phyloP scores from a whole-genome alignment of 1,284 basidiomycete species.

The Apiotrichum montevideense region DNA sequence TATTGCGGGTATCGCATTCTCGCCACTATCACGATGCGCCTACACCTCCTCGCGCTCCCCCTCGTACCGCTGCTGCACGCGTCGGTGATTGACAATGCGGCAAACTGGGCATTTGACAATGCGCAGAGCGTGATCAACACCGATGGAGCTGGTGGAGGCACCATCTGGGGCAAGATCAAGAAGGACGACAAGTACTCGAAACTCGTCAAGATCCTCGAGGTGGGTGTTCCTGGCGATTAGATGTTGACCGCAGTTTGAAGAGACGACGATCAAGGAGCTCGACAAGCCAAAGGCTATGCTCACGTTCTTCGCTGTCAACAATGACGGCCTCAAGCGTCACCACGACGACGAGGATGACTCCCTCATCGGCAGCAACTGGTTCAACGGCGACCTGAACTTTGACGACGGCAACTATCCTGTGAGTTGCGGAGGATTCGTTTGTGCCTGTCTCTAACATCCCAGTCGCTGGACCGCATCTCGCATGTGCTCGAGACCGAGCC shows the following conservation, averaged over 20 bases:
- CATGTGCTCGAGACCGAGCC: too few species aligned
- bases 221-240: constrained; percentile 2
- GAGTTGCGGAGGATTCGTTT: too few species aligned
- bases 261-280: constrained; percentile 35
- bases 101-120: constrained; percentile 1
- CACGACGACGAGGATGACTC: constrained; percentile 25
- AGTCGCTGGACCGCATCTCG: too few species aligned
- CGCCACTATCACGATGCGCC: neutral
- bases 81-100: neutral
- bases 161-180: constrained; percentile 43
- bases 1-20: too few species aligned
- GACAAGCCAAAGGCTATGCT: constrained; percentile 34
- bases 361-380: neutral
- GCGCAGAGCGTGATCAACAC: neutral
- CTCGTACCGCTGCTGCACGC: neutral
- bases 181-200: constrained; percentile 43
- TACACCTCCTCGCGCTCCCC: neutral
- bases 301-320: constrained; percentile 48
- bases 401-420: too few species aligned
- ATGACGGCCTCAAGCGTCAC: constrained; percentile 41
- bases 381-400: neutral
- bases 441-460: too few species aligned
- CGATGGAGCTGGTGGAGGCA: constrained; percentile 19
- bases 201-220: constrained; percentile 45
- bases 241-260: constrained; percentile 26